Conservation (phyloP, 2,329 filamentous ascomycete species). For the Pseudogymnoascus sp. region DNA sequence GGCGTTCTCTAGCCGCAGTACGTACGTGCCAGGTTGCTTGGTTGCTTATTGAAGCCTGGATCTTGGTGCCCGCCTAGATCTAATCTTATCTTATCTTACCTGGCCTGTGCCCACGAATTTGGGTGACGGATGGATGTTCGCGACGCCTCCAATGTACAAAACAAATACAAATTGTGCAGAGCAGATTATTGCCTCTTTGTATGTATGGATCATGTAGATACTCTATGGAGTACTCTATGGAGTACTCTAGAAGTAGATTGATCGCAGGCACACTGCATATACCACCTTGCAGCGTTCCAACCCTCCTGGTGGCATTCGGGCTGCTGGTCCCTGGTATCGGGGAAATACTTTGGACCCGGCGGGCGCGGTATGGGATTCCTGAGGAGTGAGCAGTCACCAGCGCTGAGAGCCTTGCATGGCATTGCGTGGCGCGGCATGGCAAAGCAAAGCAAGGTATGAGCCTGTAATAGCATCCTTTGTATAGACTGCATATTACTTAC, state of each 20-base stretch:
- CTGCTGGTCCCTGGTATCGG: constrained; percentile 5
- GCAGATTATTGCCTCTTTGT: not conserved
- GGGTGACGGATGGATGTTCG: not conserved
- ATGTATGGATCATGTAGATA: not conserved
- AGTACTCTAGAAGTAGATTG: not conserved
- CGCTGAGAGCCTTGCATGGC: not conserved
- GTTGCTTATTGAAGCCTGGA: not conserved
- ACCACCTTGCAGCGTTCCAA: not conserved
- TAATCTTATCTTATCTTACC: not conserved
- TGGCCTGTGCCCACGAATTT: not conserved
- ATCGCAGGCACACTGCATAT: not conserved
- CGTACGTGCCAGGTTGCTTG: not conserved
- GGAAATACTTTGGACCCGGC: not conserved
- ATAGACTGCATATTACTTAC: not conserved
- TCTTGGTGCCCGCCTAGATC: not conserved
- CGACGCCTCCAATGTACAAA: not conserved
- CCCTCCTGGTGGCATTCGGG: not conserved
- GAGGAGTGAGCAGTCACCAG: not conserved
- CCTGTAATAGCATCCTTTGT: not conserved
- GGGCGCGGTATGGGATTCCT: not conserved
- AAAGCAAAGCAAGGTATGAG: not conserved
- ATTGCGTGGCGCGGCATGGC: not conserved
- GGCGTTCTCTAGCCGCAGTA: not conserved
- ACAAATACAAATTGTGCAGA: not conserved
- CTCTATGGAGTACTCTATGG: not conserved